Evolutionary conservation across 305 asterid species (phyloP), one percentile per base, ranked within the genome.

Genomic region (Withania somnifera): DNA sequence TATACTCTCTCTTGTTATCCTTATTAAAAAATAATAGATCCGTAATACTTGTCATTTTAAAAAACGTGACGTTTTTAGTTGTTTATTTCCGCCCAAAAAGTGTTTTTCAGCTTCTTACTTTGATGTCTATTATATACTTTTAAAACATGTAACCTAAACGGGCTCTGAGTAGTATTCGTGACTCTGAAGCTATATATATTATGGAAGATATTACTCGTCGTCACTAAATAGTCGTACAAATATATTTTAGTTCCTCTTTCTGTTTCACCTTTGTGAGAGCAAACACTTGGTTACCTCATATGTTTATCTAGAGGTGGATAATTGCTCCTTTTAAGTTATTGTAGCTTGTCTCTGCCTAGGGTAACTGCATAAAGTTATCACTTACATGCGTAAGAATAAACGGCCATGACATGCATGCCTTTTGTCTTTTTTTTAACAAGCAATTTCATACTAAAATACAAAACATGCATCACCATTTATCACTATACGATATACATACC

Each of bases 381-480:
- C 75, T 26, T n/a, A 78, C 87, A 84, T 85, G 84, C 75, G 45
- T 30, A 84, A 71, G 77, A 54, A 82, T 82, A 77, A 68, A 83
- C 68, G 47, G 69, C 30, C 26, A 58, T 84, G 87, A 81, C 88
- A 80, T 81, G 78, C 78, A 81, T 82, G 81, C 60, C 78, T 50
- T 88, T 89, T 86, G 89, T 84, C 89, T 8, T 69, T 2, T 84
- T 85, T 47, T 77, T n/a, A n/a, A 75, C 75, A 17, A 34, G 51
- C 61, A 61, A 45, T 47, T 61, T 40, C 50, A 42, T 47, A 73
- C 79, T 26, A 47, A 73, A 73, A 26, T 73, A 73, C 79, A 73
- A 73, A 47, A 73, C 79, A 15, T 26, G 42, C 79, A 73, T 73
- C 60, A 73, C 45, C 26, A 73, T 47, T 73, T 73, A 73, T 73